phyloP scores from a whole-genome alignment of 306 rosid genomes.

The Cicer pinnatifidum region DNA sequence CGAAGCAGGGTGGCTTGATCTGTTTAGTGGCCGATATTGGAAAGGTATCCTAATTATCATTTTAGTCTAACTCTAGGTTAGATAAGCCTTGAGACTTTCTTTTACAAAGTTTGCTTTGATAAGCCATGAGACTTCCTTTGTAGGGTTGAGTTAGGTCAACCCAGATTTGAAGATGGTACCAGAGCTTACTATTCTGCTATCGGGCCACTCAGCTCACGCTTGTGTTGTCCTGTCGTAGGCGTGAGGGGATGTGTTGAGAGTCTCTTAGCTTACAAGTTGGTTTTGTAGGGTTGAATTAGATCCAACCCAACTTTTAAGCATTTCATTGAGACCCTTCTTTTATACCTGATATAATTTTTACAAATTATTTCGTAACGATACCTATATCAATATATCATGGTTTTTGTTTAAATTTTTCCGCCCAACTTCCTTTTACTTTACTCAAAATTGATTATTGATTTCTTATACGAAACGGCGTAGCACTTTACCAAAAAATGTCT shows the following conservation, averaged over 20 bases:
- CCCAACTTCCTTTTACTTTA: constrained; percentile 11
- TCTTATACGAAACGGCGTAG: constrained; percentile 14
- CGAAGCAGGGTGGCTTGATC: constrained; percentile 97
- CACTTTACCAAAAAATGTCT: constrained; percentile 37
- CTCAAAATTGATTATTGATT: not conserved
- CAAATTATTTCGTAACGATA: not conserved
- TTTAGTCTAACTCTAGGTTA: constrained; percentile 6
- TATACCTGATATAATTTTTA: not conserved
- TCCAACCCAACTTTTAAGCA: too few species aligned
- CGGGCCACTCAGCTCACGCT: too few species aligned
- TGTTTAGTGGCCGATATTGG: constrained; percentile 89
- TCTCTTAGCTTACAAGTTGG: too few species aligned
- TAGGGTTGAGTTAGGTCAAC: too few species aligned
- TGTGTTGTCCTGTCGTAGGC: too few species aligned
- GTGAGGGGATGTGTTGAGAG: too few species aligned
- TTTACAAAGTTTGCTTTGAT: not conserved
- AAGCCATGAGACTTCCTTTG: not conserved
- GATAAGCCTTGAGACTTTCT: not conserved
- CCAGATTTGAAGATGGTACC: too few species aligned
- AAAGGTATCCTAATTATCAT: constrained; percentile 60
- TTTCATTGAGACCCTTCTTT: not conserved
- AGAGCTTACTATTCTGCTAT: too few species aligned
- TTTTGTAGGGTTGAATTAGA: too few species aligned
- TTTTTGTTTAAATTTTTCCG: not conserved
- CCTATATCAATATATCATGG: not conserved